Conservation (phyloP, 495 filamentous ascomycete genomes). For the Penicillium ochrochloron region DNA sequence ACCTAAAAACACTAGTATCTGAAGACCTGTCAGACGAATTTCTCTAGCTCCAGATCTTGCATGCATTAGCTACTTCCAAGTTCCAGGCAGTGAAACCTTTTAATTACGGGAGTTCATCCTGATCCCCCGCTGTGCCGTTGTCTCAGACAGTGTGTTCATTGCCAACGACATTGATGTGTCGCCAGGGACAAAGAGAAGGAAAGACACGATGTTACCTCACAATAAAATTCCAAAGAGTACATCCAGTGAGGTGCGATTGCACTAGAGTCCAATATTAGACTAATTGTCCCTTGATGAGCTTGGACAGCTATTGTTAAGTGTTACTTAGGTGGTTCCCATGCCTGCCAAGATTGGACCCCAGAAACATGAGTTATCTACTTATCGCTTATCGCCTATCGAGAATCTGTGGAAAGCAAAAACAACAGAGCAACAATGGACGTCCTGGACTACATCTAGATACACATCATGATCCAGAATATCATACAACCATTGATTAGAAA, state of each 20-base stretch:
- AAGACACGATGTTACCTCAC: not conserved
- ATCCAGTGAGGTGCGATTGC: not conserved
- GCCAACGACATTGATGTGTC: not conserved
- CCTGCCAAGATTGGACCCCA: not conserved
- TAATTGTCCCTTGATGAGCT: conserved; percentile 1
- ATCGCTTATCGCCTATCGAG: not conserved
- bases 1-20: too few species aligned
- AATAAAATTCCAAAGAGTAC: not conserved
- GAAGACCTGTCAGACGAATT: not conserved
- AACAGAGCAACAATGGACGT: too few species aligned
- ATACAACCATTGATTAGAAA: too few species aligned
- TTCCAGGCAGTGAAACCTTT: conserved; percentile 24
- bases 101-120: conserved; percentile 21
- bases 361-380: not conserved
- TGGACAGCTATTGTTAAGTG: conserved; percentile 1
- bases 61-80: not conserved
- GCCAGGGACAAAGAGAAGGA: not conserved
- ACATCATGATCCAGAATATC: too few species aligned
- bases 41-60: not conserved
- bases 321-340: not conserved
- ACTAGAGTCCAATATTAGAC: not conserved
- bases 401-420: not conserved
- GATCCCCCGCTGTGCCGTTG: conserved; percentile 19
- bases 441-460: too few species aligned
- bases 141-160: conserved; percentile 31